Conservation (phyloP, 768 basidiomycete genomes). For the Lentinus brumalis region DNA sequence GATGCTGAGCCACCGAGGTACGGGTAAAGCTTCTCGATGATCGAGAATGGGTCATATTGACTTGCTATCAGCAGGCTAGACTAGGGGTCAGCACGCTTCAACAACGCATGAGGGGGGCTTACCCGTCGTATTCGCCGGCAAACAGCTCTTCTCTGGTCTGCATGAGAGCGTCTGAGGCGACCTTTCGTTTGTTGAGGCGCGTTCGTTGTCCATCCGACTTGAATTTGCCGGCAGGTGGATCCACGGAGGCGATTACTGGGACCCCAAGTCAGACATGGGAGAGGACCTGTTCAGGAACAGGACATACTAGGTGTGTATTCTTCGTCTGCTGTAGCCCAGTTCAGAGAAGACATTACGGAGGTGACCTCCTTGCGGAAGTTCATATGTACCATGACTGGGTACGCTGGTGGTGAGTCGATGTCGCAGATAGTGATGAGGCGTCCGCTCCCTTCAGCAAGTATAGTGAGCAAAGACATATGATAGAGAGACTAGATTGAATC, state of each 20-base stretch:
- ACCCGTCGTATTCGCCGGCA: slow-evolving; percentile 89
- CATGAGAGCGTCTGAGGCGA: slow-evolving; percentile 60
- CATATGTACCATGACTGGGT: slow-evolving; percentile 81
- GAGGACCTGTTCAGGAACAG: background rate
- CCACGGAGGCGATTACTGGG: slow-evolving; percentile 60
- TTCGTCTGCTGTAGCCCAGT: slow-evolving; percentile 89
- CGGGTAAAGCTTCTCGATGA: slow-evolving; percentile 70
- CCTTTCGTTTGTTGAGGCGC: slow-evolving; percentile 77
- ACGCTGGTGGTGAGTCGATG: slow-evolving; percentile 90
- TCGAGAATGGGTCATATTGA: slow-evolving; percentile 82
- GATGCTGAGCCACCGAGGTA: slow-evolving; percentile 86
- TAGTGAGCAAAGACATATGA: background rate
- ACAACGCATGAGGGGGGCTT: slow-evolving; percentile 25
- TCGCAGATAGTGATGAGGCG: slow-evolving; percentile 84
- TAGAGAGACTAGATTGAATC: slow-evolving; percentile 13
- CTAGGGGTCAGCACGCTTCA: background rate
- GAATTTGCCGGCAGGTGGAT: slow-evolving; percentile 56
- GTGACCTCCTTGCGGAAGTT: slow-evolving; percentile 72
- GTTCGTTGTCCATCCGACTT: slow-evolving; percentile 73
- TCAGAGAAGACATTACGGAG: slow-evolving; percentile 65
- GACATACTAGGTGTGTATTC: slow-evolving; percentile 66
- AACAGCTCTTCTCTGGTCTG: slow-evolving; percentile 80
- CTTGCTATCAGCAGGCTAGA: slow-evolving; percentile 76
- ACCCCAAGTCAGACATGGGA: slow-evolving; percentile 5
- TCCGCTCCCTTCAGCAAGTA: slow-evolving; percentile 60